Base-by-base conservation (phyloP, 2,329 filamentous ascomycete genomes). In the Massarina eburnea region DNA sequence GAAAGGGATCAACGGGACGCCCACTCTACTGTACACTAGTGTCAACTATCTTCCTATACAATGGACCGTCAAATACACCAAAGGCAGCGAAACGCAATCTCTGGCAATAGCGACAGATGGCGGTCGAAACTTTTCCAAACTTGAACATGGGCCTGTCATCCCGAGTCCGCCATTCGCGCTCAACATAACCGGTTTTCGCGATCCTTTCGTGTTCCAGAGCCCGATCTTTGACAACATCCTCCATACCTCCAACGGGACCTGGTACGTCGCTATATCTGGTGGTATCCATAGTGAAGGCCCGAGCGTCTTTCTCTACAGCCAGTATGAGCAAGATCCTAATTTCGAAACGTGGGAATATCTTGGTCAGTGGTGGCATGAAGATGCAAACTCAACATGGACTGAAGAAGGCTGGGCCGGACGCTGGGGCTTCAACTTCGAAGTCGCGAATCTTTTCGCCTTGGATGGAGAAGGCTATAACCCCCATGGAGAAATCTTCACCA, bases 401-500 rank as follows among this genome's bases (percentile, higher is more conserved):
- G 53, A 58, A 32, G 42, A 35, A 17, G 50, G 47, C 1, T 61
- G 58, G 55, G 53, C 55, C 9, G 57, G 55, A 35, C 52, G 58
- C n/a, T 61, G 57, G 57, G 56, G 56, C 0, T 76, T 66, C 62
- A 78, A 78, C 48, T 76, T 75, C 33, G 75, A 78, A 52, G 71
- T 75, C 9, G 62, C 50, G 17, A 76, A 76, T 32, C 49, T 74
- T 14, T 75, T 77, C 52, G 57, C 64, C 12, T 54, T 77, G 3
- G 67, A 73, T 14, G 58, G 66, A 17, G 45, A 67, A 4, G 73
- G 73, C 9, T 74, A 72, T 40, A 72, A 68, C 39, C 47, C 63
- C 4, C 57, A 68, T 2, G 74, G 72, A 12, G 67, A 73, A 14
- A 57, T 71, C 2, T 72, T 76, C 43, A 55, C 62, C 4, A 75